Base-by-base conservation (phyloP, 441 rosid genomes). In the Eutrema salsugineum region DNA sequence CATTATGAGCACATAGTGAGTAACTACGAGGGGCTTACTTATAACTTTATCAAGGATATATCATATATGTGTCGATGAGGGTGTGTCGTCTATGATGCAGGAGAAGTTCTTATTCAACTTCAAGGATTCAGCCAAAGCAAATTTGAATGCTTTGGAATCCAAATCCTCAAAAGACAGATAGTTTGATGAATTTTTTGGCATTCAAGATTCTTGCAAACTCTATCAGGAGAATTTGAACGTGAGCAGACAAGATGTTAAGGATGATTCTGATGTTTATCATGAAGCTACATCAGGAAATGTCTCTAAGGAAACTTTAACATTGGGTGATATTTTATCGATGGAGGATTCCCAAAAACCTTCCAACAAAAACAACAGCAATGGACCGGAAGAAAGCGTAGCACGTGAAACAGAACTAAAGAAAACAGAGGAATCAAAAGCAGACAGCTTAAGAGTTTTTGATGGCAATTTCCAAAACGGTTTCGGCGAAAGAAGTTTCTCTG, bases 11-110 rank as follows among this genome's bases (percentile, higher is more conserved):
- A n/a, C n/a, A n/a, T n/a, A n/a, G 83, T 88, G 71, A 82, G 88
- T 68, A 32, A 24, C 8, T 77, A 77, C 73, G 77, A 85, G 54
- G 93, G 82, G 74, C 82, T 63, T 58, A 53, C 84, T 46, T 77
- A 73, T 76, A 80, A 78, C 68, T 77, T 81, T 15, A 76, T 87
- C 35, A 93, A 87, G 78, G 97, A n/a, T n/a, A n/a, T n/a, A n/a
- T n/a, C n/a, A 93, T 62, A 87, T 87, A 32, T 88, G 93, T 8
- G n/a, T 87, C 17, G 91, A 93, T 17, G 87, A 90, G 49, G 90
- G 83, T 22, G 68, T 88, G 35, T 85, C 84, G 40, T 40, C 70
- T 24, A 35, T 71, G 28, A 35, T 30, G 46, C 81, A 79, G 32
- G 87, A 78, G 69, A 84, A 68, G 73, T 80, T 83, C 61, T 73